A percentile compares a stretch with the other conserved stretches of the same genome.
These are phyloP conservation scores for Blastobotrys parvus DNA, from an alignment of 805 yeast species.

Conservation along the genomic window DNA sequence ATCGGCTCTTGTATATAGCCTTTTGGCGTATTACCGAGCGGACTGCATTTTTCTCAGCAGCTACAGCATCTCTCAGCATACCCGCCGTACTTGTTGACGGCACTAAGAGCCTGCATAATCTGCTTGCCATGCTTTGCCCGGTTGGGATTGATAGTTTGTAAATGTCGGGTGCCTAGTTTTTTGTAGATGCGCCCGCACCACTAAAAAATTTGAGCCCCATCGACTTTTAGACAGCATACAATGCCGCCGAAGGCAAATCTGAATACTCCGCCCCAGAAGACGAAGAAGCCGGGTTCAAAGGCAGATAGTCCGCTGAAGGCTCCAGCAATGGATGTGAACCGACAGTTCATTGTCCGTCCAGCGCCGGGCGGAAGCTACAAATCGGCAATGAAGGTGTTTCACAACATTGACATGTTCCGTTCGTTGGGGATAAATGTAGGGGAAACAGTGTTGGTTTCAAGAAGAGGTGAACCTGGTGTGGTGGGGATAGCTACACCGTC, in stretches of 20 bases:
- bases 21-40: too few relatives aligned
- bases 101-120: too few relatives aligned
- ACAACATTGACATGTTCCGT: constrained; percentile 20
- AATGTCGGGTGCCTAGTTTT: too few relatives aligned
- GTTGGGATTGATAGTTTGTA: too few relatives aligned
- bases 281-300: not conserved
- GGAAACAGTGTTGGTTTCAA: constrained; percentile 14
- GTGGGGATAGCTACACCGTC: constrained; percentile 24
- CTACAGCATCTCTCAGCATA: too few relatives aligned
- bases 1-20: not conserved
- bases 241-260: constrained; percentile 3
- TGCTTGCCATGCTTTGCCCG: too few relatives aligned
- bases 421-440: constrained; percentile 24
- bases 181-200: not conserved
- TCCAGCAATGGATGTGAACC: not conserved
- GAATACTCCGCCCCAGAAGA: constrained; percentile 9
- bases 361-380: constrained; percentile 8
- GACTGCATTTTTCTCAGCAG: too few relatives aligned
- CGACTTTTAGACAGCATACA: not conserved
- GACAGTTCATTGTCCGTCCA: constrained; percentile 22
- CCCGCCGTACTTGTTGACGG: too few relatives aligned
- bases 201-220: not conserved
- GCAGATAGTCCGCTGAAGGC: not conserved
- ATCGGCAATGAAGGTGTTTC: constrained; percentile 19
- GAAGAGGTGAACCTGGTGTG: constrained; percentile 11